Evolutionary conservation across 805 yeast species (phyloP).

Genomic region (Myxozyma mucilagina): DNA sequence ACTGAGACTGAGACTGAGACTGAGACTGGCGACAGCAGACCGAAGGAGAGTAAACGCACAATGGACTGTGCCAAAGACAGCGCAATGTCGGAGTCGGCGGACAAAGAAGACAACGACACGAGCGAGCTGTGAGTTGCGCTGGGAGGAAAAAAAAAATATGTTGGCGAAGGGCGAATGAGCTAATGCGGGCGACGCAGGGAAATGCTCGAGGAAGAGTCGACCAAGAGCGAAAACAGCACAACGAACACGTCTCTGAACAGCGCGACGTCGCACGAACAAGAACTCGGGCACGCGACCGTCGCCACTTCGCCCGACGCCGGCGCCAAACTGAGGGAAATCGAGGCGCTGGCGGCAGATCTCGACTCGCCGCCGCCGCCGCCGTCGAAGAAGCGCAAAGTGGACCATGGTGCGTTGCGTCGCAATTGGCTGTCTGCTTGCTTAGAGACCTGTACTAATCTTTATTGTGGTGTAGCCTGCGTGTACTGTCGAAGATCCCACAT

Average conservation of each 20-base stretch:
- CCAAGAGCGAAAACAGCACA: neutral
- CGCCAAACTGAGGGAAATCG: neutral
- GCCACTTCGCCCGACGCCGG: neutral
- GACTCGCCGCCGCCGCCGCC: neutral
- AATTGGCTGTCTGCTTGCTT: neutral
- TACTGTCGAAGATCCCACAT: conserved; percentile 91
- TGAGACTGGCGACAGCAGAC: no score
- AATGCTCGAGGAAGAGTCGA: neutral
- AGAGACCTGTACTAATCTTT: neutral
- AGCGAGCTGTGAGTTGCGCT: no score
- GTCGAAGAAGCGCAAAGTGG: conserved; percentile 23
- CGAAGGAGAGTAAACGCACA: no score
- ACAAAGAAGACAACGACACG: no score
- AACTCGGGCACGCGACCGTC: neutral
- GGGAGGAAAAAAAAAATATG: no score
- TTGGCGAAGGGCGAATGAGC: no score
- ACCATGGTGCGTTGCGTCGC: conserved; percentile 19
- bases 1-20: no score
- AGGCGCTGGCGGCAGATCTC: neutral
- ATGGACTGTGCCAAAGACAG: no score
- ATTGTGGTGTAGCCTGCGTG: conserved; percentile 61
- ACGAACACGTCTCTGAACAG: neutral
- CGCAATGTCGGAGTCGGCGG: no score
- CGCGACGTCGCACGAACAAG: neutral
- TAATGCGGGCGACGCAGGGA: no score